A percentile compares a stretch with the other conserved stretches of the same genome.
Conservation (phyloP, 192 early-diverging fungal genomes). For the Kickxella alabastrina region DNA sequence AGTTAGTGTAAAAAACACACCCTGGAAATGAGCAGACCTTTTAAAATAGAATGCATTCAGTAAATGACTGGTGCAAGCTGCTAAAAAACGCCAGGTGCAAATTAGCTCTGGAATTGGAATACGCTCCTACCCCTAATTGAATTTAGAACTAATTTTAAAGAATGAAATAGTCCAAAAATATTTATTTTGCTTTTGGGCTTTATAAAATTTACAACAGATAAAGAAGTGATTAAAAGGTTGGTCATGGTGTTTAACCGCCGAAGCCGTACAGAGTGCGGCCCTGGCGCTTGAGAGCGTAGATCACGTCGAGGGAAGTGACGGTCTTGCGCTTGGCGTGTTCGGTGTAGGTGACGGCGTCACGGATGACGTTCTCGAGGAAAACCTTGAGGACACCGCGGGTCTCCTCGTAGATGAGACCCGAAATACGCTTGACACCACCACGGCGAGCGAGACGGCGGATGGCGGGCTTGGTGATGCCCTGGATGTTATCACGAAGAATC, state of each 20-base stretch:
- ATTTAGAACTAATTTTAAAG: too few species aligned
- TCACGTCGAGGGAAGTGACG: conserved; percentile 98
- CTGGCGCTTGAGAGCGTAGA: conserved; percentile 97
- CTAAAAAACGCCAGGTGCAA: too few species aligned
- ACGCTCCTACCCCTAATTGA: too few species aligned
- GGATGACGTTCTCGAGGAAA: conserved; percentile 99
- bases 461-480: conserved; percentile 96
- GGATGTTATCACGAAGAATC: conserved; percentile 96
- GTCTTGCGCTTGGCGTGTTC: conserved; percentile 99
- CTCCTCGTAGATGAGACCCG: conserved; percentile 99
- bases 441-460: conserved; percentile 98
- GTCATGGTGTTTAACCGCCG: conserved; percentile 60
- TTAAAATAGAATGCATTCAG: too few species aligned
- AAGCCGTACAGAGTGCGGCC: conserved; percentile 91
- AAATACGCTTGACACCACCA: conserved; percentile 99
- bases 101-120: too few species aligned
- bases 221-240: too few species aligned
- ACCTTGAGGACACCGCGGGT: conserved; percentile 96
- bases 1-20: too few species aligned
- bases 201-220: too few species aligned
- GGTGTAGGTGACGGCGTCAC: conserved; percentile 98
- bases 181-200: too few species aligned
- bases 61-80: too few species aligned
- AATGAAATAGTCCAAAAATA: too few species aligned
- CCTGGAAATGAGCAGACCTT: too few species aligned